Percentiles rank a stretch among this genome's conserved stretches.
Conservation (phyloP, 495 filamentous ascomycete genomes). For the Aspergillus avenaceus region DNA sequence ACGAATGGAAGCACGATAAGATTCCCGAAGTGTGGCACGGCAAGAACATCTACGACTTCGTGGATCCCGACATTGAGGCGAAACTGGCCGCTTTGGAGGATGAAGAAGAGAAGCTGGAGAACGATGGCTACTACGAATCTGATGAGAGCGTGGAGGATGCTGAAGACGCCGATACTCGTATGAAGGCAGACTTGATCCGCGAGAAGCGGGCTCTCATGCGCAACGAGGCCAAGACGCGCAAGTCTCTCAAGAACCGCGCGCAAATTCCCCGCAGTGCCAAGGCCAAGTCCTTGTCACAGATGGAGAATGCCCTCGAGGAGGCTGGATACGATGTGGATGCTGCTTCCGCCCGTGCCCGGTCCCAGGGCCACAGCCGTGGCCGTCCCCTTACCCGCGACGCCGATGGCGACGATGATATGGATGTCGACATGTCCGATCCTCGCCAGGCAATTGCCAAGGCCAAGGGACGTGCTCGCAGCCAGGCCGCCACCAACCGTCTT, state of each 20-base stretch:
- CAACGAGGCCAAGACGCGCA: slow-evolving; percentile 88
- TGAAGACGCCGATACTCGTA: slow-evolving; percentile 77
- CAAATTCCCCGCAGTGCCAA: slow-evolving; percentile 75
- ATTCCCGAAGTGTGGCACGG: slow-evolving; percentile 90
- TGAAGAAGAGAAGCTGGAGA: slow-evolving; percentile 87
- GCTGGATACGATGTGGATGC: slow-evolving; percentile 78
- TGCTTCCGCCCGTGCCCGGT: slow-evolving; percentile 67
- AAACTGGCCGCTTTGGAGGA: slow-evolving; percentile 89
- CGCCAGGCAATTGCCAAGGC: slow-evolving; percentile 62
- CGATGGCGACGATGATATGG: slow-evolving; percentile 72
- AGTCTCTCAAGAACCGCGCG: slow-evolving; percentile 93
- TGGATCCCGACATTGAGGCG: slow-evolving; percentile 92
- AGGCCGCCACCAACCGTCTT: slow-evolving; percentile 71
- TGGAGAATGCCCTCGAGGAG: slow-evolving; percentile 77
- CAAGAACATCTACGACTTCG: slow-evolving; percentile 93
- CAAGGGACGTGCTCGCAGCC: slow-evolving; percentile 74
- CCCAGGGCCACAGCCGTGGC: slow-evolving; percentile 59
- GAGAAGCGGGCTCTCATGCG: slow-evolving; percentile 85
- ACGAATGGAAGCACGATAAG: slow-evolving; percentile 93
- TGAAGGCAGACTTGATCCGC: slow-evolving; percentile 91
- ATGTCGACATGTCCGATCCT: slow-evolving; percentile 63
- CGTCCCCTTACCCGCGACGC: slow-evolving; percentile 50
- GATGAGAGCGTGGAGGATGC: slow-evolving; percentile 69
- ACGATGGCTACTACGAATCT: slow-evolving; percentile 75
- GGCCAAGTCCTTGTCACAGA: slow-evolving; percentile 72